A percentile compares a stretch with the other conserved stretches of the same genome.
These are phyloP conservation scores for Phoma sp. DNA, from an alignment of 2,329 filamentous ascomycete species.

Conservation along the genomic window DNA sequence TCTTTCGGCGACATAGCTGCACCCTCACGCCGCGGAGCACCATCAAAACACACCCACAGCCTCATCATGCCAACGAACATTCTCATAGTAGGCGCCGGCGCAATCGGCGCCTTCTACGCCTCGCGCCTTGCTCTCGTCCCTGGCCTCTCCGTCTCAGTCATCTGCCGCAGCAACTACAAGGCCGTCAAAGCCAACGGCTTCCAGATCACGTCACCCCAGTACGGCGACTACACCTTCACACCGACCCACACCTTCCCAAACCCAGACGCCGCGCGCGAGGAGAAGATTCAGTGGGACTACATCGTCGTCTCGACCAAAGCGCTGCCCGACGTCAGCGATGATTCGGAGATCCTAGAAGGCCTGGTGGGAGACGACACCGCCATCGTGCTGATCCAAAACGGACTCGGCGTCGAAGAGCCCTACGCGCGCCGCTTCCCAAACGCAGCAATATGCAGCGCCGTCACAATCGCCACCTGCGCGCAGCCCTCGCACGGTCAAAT, in stretches of 20 bases:
- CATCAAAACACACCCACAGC: background rate
- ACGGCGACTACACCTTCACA: slow-evolving; percentile 71
- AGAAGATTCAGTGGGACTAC: slow-evolving; percentile 64
- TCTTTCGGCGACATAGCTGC: background rate
- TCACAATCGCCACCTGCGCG: slow-evolving; percentile 73
- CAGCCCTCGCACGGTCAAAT: slow-evolving; percentile 69
- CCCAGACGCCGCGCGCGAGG: slow-evolving; percentile 61
- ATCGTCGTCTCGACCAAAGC: slow-evolving; percentile 75
- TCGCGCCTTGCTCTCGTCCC: slow-evolving; percentile 67
- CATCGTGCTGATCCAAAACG: slow-evolving; percentile 74
- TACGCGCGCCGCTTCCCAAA: slow-evolving; percentile 67
- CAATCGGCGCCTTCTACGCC: slow-evolving; percentile 75
- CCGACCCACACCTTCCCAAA: slow-evolving; percentile 68
- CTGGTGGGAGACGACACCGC: slow-evolving; percentile 61
- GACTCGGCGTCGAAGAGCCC: slow-evolving; percentile 72
- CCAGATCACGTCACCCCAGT: slow-evolving; percentile 67
- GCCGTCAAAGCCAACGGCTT: slow-evolving; percentile 69
- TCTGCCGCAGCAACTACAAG: slow-evolving; percentile 76
- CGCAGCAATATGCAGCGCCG: slow-evolving; percentile 68
- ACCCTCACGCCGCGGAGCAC: background rate
- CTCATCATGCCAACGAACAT: slow-evolving; percentile 56
- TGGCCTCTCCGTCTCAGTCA: slow-evolving; percentile 68
- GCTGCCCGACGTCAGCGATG: slow-evolving; percentile 68
- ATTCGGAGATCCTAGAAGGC: slow-evolving; percentile 66
- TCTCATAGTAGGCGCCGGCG: slow-evolving; percentile 73